Percentiles rank a stretch among this genome's conserved stretches.
phyloP scores from a whole-genome alignment of 345 rosid species.

The Salix arbutifolia region DNA sequence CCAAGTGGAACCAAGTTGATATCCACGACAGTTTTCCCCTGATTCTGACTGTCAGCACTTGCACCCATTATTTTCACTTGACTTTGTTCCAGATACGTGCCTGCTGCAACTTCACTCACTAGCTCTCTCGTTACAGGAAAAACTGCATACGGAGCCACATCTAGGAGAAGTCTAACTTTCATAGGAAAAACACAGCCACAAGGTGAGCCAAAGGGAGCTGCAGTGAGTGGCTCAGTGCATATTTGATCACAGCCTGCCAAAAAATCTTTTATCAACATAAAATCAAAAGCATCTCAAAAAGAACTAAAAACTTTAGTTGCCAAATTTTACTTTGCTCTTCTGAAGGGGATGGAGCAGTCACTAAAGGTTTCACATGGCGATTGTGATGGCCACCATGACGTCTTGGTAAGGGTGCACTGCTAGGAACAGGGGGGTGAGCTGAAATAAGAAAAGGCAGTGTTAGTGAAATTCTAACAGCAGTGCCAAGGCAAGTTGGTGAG shows the following conservation, averaged over 20 bases:
- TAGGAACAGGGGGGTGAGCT: slow-evolving; percentile 44
- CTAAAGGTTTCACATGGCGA: slow-evolving; percentile 48
- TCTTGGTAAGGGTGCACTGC: slow-evolving; percentile 34
- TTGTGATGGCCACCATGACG: slow-evolving; percentile 40
- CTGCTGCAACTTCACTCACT: slow-evolving; percentile 92
- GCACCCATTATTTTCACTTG: slow-evolving; percentile 99
- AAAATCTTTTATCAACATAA: slow-evolving; percentile 21
- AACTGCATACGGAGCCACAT: slow-evolving; percentile 70
- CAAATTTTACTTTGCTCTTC: slow-evolving; percentile 48
- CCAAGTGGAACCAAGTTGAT: slow-evolving; percentile 93
- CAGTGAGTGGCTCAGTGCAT: slow-evolving; percentile 85
- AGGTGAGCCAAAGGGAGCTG: slow-evolving; percentile 88
- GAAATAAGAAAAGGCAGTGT: slow-evolving; percentile 20
- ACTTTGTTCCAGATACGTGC: slow-evolving; percentile 90
- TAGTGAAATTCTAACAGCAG: slow-evolving; percentile 15
- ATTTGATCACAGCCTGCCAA: slow-evolving; percentile 82
- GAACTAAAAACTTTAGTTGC: background rate
- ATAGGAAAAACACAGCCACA: slow-evolving; percentile 97
- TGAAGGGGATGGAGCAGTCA: slow-evolving; percentile 62
- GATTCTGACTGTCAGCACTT: slow-evolving; percentile 84
- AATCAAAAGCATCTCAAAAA: background rate
- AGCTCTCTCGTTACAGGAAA: slow-evolving; percentile 86
- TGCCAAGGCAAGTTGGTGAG: background rate
- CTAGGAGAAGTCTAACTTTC: slow-evolving; percentile 85
- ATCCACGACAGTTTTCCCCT: slow-evolving; percentile 80